Evolutionary conservation across 164 flowering plant species (phyloP), one percentile per base, ranked within the genome.

Genomic region (Berberis thunbergii): DNA sequence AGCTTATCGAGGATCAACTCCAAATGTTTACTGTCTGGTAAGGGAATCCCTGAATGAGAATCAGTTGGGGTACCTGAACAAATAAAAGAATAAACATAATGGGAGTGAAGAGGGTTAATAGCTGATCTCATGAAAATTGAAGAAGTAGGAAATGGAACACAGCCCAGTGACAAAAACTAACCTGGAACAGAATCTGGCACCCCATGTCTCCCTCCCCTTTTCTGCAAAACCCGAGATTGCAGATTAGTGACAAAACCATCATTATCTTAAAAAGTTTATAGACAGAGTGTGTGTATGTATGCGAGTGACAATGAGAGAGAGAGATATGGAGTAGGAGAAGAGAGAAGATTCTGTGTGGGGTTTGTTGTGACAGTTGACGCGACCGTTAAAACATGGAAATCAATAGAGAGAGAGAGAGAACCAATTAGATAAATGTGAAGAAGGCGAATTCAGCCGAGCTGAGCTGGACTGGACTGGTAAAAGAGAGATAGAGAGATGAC

Each of bases 1-100:
- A 94, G 85, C 66, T 87, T 87, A 75, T 91, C 96, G 41, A 94
- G 89, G 64, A 94, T 83, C 79, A 86, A 73, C 76, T 87, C 92
- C 80, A 94, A 64, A 3, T 68, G 72, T 77, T 82, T 88, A 76
- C 72, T 83, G 44, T 94, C 89, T 13, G 96, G 92, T 73, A 94
- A 71, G 1, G 85, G 91, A 58, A 76, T 26, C 58, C 61, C 74
- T n/a, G 64, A 46, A 4, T 70, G 43, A 59, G 61, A 66, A 42
- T 70, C 72, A 2, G 69, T 13, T 6, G 87, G 81, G n/a, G 79
- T 70, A 49, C 81, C 96, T 84, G 70, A 73, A 26, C 53, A 62
- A 60, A 75, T 40, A 10, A 57, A 70, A 45, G 7, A 49, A 54
- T 40, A 46, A 62, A 59, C 3, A 59, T 45, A 52, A 12, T 1